A percentile compares a stretch with the other conserved stretches of the same genome.
Evolutionary conservation across 495 filamentous ascomycete genomes (phyloP).

Genomic region (Podospora pseudocomata): DNA sequence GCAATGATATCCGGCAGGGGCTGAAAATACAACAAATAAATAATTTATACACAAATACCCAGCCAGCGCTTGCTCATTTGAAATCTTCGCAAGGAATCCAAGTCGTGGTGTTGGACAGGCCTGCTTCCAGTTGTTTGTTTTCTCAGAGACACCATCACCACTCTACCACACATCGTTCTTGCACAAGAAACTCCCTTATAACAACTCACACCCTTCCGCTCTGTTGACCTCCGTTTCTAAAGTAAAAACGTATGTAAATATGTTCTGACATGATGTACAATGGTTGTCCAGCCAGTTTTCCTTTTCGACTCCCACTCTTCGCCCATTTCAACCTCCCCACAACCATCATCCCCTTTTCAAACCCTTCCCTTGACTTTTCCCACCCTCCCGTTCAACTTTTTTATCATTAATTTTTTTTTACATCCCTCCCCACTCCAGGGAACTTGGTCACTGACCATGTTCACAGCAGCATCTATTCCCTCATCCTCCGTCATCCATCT

Average conservation of each 20-base stretch:
- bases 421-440: neutral
- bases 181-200: neutral
- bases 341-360: slow-evolving; percentile 6
- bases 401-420: neutral
- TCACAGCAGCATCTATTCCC: neutral
- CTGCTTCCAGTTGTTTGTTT: too few species aligned
- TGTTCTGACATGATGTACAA: slow-evolving; percentile 31
- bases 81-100: too few species aligned
- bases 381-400: neutral
- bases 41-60: neutral
- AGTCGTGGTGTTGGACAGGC: too few species aligned
- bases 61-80: too few species aligned
- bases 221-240: neutral
- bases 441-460: neutral
- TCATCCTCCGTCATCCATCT: neutral
- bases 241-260: slow-evolving; percentile 24
- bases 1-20: neutral
- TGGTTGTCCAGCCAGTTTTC: slow-evolving; percentile 5
- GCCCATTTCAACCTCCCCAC: slow-evolving; percentile 2
- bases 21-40: neutral
- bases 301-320: neutral
- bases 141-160: too few species aligned
- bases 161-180: too few species aligned
- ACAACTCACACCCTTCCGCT: neutral
- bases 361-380: neutral